phyloP scores from a whole-genome alignment of 805 yeast species.

The Metschnikowia koreensis region DNA sequence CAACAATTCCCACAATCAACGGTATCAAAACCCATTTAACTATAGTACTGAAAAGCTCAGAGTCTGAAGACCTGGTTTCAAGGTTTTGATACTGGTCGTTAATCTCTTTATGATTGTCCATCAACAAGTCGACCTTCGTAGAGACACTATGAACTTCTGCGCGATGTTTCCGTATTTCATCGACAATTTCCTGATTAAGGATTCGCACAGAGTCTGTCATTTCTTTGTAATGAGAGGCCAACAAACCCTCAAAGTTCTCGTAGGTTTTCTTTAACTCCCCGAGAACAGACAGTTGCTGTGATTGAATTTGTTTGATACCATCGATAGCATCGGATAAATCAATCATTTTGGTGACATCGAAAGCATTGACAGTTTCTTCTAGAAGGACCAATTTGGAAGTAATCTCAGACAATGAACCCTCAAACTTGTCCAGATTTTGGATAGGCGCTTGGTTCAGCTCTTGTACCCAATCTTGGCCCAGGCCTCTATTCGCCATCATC shows the following conservation, averaged over 20 bases:
- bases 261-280: conserved; percentile 20
- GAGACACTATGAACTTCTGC: conserved; percentile 31
- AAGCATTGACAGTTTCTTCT: conserved; percentile 8
- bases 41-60: conserved; percentile 22
- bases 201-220: conserved; percentile 30
- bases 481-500: conserved; percentile 25
- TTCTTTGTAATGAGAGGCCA: conserved; percentile 33
- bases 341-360: conserved; percentile 11
- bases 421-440: conserved; percentile 6
- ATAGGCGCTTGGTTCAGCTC: not conserved
- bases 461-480: not conserved
- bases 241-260: conserved; percentile 25
- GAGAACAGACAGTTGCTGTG: conserved; percentile 20
- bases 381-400: conserved; percentile 11
- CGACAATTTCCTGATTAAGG: conserved; percentile 37
- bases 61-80: conserved; percentile 15
- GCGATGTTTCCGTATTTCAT: conserved; percentile 43
- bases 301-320: conserved; percentile 19
- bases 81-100: conserved; percentile 24
- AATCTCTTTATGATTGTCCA: conserved; percentile 40
- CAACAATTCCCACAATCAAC: conserved; percentile 36
- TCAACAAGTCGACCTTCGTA: conserved; percentile 39
- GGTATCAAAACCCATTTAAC: conserved; percentile 44
- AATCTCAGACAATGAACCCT: conserved; percentile 10
- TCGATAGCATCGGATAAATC: conserved; percentile 15